A percentile compares a stretch with the other conserved stretches of the same genome.
phyloP scores from a whole-genome alignment of 805 yeast species.

The Saturnispora diversa region DNA sequence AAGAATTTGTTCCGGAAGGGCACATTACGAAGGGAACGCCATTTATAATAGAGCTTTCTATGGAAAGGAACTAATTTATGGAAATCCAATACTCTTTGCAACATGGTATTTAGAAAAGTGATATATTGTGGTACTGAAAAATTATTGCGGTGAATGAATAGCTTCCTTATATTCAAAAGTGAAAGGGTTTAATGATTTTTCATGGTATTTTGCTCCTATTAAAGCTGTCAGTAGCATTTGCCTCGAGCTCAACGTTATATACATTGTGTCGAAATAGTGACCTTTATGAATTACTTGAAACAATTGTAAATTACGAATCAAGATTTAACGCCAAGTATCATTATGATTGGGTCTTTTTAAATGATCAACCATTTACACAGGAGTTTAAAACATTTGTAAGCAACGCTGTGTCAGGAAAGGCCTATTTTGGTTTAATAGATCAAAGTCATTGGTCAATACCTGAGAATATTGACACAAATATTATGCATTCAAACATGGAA shows the following conservation, averaged over 20 bases:
- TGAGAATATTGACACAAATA: conserved; percentile 17
- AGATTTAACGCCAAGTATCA: conserved; percentile 54
- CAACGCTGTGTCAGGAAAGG: conserved; percentile 49
- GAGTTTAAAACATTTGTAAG: conserved; percentile 45
- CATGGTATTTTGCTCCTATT: not conserved
- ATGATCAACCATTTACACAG: conserved; percentile 55
- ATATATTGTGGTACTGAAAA: too few relatives aligned
- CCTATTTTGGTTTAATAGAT: conserved; percentile 56
- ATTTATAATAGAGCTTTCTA: conserved; percentile 44
- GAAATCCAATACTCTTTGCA: conserved; percentile 31
- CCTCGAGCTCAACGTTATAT: conserved; percentile 53
- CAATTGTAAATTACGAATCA: conserved; percentile 57
- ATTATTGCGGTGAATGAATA: too few relatives aligned
- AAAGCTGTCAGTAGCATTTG: not conserved
- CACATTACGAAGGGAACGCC: conserved; percentile 51
- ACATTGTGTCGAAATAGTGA: conserved; percentile 66
- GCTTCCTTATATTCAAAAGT: too few relatives aligned
- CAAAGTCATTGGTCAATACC: conserved; percentile 66
- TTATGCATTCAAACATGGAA: conserved; percentile 19
- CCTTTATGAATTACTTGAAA: conserved; percentile 44
- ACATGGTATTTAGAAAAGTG: not conserved
- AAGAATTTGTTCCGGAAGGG: conserved; percentile 68
- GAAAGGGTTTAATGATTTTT: too few relatives aligned
- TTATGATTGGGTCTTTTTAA: conserved; percentile 76
- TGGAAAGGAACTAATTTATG: conserved; percentile 38